Base-by-base conservation (phyloP, 352 stramenopile genomes). In the Thalassiosira ordinaria region DNA sequence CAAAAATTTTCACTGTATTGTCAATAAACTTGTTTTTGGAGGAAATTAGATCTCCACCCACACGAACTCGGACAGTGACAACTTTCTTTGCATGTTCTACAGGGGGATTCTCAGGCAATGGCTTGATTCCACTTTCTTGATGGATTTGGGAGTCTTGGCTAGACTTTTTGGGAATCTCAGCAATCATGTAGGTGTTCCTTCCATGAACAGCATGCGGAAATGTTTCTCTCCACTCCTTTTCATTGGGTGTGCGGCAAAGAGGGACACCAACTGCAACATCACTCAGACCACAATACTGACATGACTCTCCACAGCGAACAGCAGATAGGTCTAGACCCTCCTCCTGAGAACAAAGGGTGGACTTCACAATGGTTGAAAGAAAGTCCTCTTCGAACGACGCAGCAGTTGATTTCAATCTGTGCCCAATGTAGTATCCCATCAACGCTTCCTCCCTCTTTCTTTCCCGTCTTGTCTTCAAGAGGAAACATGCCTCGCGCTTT, bases 371-470 rank as follows among this genome's bases (percentile, higher is more conserved):
- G n/a, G 57, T 66, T 61, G 87, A 89, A 13, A 93, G 62, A 37
- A 67, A 80, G 71, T 95, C 88, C 76, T 93, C 81, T 72, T 93
- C 84, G 82, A 95, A 92, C 27, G 88, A 90, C 33, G 90, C 85
- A 47, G 89, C 75, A 41, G 84, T 90, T 55, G 87, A 86, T 66
- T 85, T 82, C 5, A 95, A 62, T 44, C 87, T 64, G 53, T 86
- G 87, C 46, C 65, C 70, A n/a, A 88, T 61, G 68, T 80, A 79
- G 73, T 74, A 78, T 35, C 71, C 81, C 27, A 88, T 79, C 51
- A 88, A 47, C 20, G 75, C 74, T 73, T 88, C 81, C 49, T 88
- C 81, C 53, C 75, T 65, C 46, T 88, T 88, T 27, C 72, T 88
- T 55, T 88, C 74, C 22, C 81, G 70, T n/a, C 59, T 88, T 1